Evolutionary conservation across 345 rosid species (phyloP).

Genomic region (Geranium rotundifolium): DNA sequence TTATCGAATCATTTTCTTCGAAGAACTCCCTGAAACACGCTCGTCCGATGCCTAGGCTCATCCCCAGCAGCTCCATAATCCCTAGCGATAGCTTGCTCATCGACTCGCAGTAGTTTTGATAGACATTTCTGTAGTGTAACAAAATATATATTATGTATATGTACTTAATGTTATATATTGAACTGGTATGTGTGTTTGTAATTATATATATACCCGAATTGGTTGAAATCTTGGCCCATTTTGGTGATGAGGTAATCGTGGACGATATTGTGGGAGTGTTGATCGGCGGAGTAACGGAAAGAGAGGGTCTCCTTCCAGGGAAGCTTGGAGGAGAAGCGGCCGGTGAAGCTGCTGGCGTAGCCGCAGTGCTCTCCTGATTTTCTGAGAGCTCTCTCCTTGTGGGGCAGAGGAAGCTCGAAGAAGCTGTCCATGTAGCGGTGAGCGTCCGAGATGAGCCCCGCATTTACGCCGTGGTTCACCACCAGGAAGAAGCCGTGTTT

Average conservation of each 20-base stretch:
- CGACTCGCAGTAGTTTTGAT: constrained; percentile 71
- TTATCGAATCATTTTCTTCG: constrained; percentile 81
- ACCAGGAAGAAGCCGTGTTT: constrained; percentile 88
- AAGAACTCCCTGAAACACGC: constrained; percentile 56
- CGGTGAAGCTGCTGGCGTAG: constrained; percentile 95
- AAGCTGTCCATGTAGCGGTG: constrained; percentile 55
- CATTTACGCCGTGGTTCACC: constrained; percentile 74
- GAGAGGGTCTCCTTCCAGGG: constrained; percentile 99
- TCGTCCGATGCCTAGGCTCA: constrained; percentile 55
- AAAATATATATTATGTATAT: not conserved
- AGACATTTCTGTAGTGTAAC: constrained; percentile 37
- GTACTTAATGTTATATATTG: too few relatives aligned
- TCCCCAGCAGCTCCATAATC: constrained; percentile 88
- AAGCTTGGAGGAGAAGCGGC: constrained; percentile 76
- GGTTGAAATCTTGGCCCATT: constrained; percentile 55
- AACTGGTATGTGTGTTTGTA: not conserved
- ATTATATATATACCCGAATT: constrained; percentile 45
- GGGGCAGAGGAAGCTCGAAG: constrained; percentile 61
- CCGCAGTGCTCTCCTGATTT: constrained; percentile 76
- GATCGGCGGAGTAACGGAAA: constrained; percentile 43
- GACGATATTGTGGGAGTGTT: constrained; percentile 29
- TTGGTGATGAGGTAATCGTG: constrained; percentile 40
- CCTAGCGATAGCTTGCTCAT: too few relatives aligned
- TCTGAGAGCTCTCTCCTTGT: constrained; percentile 70
- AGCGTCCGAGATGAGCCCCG: constrained; percentile 47